A percentile compares a stretch with the other conserved stretches of the same genome.
phyloP scores from a whole-genome alignment of 169 alveolate species.

The Eimeria maxima region DNA sequence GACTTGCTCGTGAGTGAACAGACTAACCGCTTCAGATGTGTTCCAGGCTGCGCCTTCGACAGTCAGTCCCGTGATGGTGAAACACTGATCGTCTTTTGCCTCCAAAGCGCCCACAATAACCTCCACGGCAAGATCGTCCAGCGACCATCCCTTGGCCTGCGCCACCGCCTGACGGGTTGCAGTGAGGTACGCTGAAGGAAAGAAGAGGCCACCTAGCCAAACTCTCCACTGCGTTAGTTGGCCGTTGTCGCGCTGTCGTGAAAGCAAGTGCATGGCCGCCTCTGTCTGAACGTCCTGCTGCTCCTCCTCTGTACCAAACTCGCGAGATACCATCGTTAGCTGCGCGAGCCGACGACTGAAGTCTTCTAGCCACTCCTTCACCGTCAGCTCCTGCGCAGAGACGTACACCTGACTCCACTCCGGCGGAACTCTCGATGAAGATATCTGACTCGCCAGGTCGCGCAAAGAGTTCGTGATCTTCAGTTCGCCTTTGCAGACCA shows the following conservation, averaged over 20 bases:
- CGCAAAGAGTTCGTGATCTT: slow-evolving; percentile 92
- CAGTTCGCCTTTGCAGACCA: slow-evolving; percentile 91
- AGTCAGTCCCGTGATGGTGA: slow-evolving; percentile 82
- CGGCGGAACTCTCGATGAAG: slow-evolving; percentile 91
- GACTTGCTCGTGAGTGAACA: no score
- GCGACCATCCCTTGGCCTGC: slow-evolving; percentile 81
- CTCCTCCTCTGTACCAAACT: slow-evolving; percentile 85
- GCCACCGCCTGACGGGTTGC: slow-evolving; percentile 87
- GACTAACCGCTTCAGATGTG: slow-evolving; percentile 45
- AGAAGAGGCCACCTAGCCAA: slow-evolving; percentile 86
- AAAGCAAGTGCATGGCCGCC: slow-evolving; percentile 62
- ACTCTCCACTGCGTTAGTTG: slow-evolving; percentile 81
- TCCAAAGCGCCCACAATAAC: slow-evolving; percentile 75
- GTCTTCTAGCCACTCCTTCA: slow-evolving; percentile 95
- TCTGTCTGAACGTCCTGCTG: slow-evolving; percentile 35
- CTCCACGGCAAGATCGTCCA: slow-evolving; percentile 82
- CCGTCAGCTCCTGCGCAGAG: slow-evolving; percentile 87
- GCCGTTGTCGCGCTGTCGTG: slow-evolving; percentile 78
- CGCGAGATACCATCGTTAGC: slow-evolving; percentile 77
- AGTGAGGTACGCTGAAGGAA: slow-evolving; percentile 87
- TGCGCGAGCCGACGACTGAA: slow-evolving; percentile 91
- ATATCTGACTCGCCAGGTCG: slow-evolving; percentile 89
- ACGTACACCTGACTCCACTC: slow-evolving; percentile 90
- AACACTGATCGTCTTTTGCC: slow-evolving; percentile 77
- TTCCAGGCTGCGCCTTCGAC: slow-evolving; percentile 86